Evolutionary conservation across 75 land plant genomes (phyloP).

Genomic region (Picea glauca): DNA sequence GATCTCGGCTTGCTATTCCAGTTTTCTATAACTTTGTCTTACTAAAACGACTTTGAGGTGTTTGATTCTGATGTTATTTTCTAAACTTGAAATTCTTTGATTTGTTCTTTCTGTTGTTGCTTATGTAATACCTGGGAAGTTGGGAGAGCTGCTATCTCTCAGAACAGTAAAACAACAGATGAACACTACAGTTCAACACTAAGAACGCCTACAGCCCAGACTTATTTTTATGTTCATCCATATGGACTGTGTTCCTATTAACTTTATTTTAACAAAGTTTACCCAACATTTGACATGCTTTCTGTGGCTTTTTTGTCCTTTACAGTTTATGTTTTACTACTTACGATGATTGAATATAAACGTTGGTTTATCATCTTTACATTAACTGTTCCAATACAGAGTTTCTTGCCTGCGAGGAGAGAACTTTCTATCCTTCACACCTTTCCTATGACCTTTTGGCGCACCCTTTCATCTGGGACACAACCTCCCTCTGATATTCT

Average conservation of each 20-base stretch:
- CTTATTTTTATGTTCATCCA: neutral
- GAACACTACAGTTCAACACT: neutral
- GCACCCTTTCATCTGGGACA: too few species aligned
- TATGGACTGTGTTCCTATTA: neutral
- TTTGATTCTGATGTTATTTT: neutral
- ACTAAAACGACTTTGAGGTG: neutral
- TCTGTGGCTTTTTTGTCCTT: neutral
- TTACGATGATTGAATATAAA: too few species aligned
- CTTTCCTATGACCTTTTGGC: too few species aligned
- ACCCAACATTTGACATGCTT: neutral
- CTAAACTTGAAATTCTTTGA: neutral
- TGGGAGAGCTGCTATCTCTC: neutral
- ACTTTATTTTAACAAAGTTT: neutral
- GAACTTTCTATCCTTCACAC: too few species aligned
- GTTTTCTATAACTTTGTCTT: neutral
- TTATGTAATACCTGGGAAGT: neutral
- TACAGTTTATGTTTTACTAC: neutral
- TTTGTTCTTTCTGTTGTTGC: neutral
- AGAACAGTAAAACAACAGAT: too few species aligned
- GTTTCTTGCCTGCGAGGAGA: too few species aligned
- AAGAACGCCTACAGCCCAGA: neutral
- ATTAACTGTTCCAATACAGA: too few species aligned
- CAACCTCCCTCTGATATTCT: too few species aligned
- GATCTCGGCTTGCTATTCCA: slow-evolving; percentile 8
- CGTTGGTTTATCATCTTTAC: too few species aligned